These are phyloP conservation scores for Ophiocordyceps unilateralis DNA, from an alignment of 2,329 filamentous ascomycete species.

Conservation along the genomic window DNA sequence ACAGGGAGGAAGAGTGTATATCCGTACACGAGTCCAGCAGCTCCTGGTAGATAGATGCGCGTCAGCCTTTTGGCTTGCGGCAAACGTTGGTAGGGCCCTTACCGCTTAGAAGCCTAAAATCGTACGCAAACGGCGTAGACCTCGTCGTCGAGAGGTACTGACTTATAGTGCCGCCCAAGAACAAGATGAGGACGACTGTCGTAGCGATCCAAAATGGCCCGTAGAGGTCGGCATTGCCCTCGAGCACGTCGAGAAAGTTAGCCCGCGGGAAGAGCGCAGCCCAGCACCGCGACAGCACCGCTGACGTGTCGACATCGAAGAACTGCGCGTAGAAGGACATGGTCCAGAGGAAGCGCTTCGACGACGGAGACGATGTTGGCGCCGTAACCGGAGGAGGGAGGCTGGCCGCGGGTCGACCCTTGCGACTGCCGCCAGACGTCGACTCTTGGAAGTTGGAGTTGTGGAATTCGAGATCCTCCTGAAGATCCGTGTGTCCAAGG, in stretches of 20 bases:
- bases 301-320: slow-evolving; percentile 93
- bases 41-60: slow-evolving; percentile 28
- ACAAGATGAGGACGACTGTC: slow-evolving; percentile 88
- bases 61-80: not conserved
- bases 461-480: slow-evolving; percentile 99
- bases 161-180: slow-evolving; percentile 87
- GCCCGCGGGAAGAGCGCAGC: slow-evolving; percentile 78
- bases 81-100: slow-evolving; percentile 3
- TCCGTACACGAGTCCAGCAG: slow-evolving; percentile 84
- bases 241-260: slow-evolving; percentile 92
- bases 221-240: slow-evolving; percentile 93
- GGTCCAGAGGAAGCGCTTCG: slow-evolving; percentile 84
- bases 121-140: slow-evolving; percentile 69
- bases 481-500: slow-evolving; percentile 91
- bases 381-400: slow-evolving; percentile 42
- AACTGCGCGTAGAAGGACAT: slow-evolving; percentile 91
- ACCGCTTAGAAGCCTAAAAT: slow-evolving; percentile 80
- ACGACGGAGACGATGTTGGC: slow-evolving; percentile 22
- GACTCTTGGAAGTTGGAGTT: slow-evolving; percentile 65
- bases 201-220: slow-evolving; percentile 98
- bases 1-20: slow-evolving; percentile 82
- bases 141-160: slow-evolving; percentile 60
- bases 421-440: slow-evolving; percentile 27
- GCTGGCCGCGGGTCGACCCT: slow-evolving; percentile 26
- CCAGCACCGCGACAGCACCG: slow-evolving; percentile 73